phyloP scores from a whole-genome alignment of 192 early-diverging fungal genomes.

The Obelidium mucronatum region DNA sequence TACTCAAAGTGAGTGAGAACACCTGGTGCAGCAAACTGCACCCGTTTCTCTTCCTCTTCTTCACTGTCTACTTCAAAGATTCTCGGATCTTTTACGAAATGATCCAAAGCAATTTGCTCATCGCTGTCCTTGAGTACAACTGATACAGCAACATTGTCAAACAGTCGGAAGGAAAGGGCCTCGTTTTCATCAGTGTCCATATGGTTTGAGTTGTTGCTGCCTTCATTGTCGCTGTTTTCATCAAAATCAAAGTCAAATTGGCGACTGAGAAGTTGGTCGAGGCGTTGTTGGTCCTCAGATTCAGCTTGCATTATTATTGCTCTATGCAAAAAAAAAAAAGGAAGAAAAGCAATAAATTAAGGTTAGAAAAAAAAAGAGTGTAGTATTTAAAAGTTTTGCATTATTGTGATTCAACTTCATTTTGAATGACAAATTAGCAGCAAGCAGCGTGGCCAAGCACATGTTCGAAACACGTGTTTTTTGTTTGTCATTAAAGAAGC shows the following conservation, averaged over 20 bases:
- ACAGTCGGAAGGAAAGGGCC: not conserved
- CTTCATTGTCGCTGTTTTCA: not conserved
- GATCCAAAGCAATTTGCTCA: not conserved
- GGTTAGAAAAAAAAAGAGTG: too few species aligned
- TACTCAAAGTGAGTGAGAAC: not conserved
- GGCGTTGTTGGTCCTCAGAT: conserved; percentile 5
- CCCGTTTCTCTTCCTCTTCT: conserved; percentile 11
- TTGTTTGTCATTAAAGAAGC: too few species aligned
- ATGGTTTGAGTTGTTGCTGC: not conserved
- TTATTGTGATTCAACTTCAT: too few species aligned
- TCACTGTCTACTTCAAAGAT: conserved; percentile 19
- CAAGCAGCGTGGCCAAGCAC: too few species aligned
- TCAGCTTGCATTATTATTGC: too few species aligned
- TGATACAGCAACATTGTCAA: not conserved
- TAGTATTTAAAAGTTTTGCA: too few species aligned
- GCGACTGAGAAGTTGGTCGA: conserved; percentile 11
- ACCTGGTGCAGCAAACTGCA: not conserved
- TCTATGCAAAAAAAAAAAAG: too few species aligned
- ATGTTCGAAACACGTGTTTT: too few species aligned
- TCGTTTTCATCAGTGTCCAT: not conserved
- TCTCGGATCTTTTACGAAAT: not conserved
- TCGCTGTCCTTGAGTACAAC: not conserved
- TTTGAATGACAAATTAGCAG: too few species aligned
- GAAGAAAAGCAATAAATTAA: too few species aligned
- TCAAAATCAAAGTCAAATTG: conserved; percentile 19